Evolutionary conservation across 179 eudicot genomes (phyloP), one percentile per base, ranked within the genome.

Genomic region (Beta macrorhiza): DNA sequence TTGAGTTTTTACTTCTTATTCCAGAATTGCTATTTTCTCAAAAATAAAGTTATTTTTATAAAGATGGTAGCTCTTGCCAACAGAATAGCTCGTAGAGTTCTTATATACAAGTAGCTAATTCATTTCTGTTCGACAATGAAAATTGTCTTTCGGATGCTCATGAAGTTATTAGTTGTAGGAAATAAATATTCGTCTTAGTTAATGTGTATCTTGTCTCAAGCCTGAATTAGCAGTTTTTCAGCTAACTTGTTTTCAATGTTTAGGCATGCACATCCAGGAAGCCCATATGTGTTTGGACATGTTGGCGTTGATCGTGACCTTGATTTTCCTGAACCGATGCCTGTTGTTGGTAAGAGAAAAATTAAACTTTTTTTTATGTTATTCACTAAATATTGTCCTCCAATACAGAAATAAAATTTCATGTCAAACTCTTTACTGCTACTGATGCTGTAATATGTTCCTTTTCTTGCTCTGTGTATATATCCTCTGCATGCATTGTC

Each of bases 191-290:
- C 57, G 61, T 76, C 52, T 19, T 4, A 71, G 80, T 53, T 15
- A 13, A 70, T 71, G 69, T 53, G 19, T 56, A 29, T 9, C 11
- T 75, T 56, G 55, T 45, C 42, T n/a, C 70, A n/a, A 55, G 73
- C 17, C 32, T 19, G 49, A 72, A 63, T 75, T 37, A 70, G 75
- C 59, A n/a, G 67, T 32, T 67, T 83, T 47, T 44, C 55, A 70
- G 51, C 45, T 67, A 64, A 76, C 75, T 76, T 56, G n/a, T 85
- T 68, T 65, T 77, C 25, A 56, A 49, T 22, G 25, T 76, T 51
- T 76, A 97, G 99, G 88, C 99, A 97, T 89, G 99, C 99, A 81
- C 99, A 97, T 89, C 99, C 99, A n/a, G 99, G 98, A 25, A 92
- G 90, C 87, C 99, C 99, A 45, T 94, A 97, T 84, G 93, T 97